Conservation (phyloP, 2,329 filamentous ascomycete species). For the Cercospora brassicicola region DNA sequence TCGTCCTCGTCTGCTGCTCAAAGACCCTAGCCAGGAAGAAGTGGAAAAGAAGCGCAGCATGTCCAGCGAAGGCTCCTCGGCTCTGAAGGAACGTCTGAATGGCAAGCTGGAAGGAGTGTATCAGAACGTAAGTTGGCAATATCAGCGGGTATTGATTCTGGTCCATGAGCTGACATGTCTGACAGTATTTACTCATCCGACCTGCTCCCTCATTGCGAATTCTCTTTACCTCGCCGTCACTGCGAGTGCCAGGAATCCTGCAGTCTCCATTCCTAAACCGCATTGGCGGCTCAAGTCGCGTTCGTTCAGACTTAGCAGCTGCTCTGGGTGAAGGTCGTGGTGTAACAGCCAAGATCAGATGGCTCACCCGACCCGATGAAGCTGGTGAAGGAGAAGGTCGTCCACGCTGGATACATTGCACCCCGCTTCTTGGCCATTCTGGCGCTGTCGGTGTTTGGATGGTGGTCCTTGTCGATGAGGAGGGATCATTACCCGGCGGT, state of each 20-base stretch:
- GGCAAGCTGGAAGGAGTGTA: constrained; percentile 56
- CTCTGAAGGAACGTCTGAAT: constrained; percentile 36
- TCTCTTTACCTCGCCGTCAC: constrained; percentile 52
- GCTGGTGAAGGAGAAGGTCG: constrained; percentile 56
- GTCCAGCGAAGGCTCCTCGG: constrained; percentile 15
- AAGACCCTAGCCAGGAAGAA: constrained; percentile 46
- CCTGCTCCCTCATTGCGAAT: constrained; percentile 52
- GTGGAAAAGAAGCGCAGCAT: constrained; percentile 25
- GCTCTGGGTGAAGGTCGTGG: constrained; percentile 68
- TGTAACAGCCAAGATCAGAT: constrained; percentile 72
- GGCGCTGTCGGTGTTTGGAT: constrained; percentile 75
- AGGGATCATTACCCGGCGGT: constrained; percentile 28
- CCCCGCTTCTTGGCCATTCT: constrained; percentile 66
- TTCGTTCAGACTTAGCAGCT: constrained; percentile 55
- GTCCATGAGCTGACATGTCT: constrained; percentile 8
- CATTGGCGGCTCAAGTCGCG: constrained; percentile 53
- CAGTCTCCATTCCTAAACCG: constrained; percentile 52
- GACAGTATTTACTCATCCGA: constrained; percentile 51
- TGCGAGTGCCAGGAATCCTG: constrained; percentile 52
- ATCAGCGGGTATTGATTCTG: neutral
- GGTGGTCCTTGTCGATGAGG: constrained; percentile 69
- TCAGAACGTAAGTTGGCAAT: constrained; percentile 52
- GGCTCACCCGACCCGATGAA: constrained; percentile 55
- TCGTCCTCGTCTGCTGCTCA: constrained; percentile 51
- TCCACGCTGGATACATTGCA: constrained; percentile 74